Evolutionary conservation across 2,329 filamentous ascomycete species (phyloP).

Genomic region (Paracamarosporium sp.): DNA sequence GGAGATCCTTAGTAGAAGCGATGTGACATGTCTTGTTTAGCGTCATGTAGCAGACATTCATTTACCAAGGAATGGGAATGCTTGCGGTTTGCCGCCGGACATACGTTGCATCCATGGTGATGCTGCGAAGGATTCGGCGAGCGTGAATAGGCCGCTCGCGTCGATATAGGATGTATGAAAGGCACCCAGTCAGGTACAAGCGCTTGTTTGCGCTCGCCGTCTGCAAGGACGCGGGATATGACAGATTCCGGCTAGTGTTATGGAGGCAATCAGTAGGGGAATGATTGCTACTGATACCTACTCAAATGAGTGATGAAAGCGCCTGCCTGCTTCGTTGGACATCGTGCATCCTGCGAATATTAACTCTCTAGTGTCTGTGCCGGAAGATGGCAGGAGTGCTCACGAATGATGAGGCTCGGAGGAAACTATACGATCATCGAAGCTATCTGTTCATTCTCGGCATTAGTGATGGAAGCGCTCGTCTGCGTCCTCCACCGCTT

Average conservation of each 20-base stretch:
- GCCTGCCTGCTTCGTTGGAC: neutral
- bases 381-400: neutral
- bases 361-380: neutral
- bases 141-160: neutral
- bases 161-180: neutral
- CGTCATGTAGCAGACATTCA: neutral
- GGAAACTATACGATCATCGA: neutral
- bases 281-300: neutral
- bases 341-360: neutral
- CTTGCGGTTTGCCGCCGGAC: neutral
- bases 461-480: neutral
- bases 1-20: neutral
- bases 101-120: neutral
- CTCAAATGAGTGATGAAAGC: conserved; percentile 1
- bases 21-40: neutral
- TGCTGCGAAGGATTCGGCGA: neutral
- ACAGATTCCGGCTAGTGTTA: neutral
- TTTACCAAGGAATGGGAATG: neutral
- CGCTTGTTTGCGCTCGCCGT: neutral
- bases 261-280: neutral
- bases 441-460: neutral
- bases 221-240: neutral
- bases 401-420: neutral
- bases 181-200: neutral
- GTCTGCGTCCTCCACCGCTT: neutral